A percentile compares a stretch with the other conserved stretches of the same genome.
These are phyloP conservation scores for Xerophyta viscosa DNA, from an alignment of 106 monocot species.

Conservation along the genomic window DNA sequence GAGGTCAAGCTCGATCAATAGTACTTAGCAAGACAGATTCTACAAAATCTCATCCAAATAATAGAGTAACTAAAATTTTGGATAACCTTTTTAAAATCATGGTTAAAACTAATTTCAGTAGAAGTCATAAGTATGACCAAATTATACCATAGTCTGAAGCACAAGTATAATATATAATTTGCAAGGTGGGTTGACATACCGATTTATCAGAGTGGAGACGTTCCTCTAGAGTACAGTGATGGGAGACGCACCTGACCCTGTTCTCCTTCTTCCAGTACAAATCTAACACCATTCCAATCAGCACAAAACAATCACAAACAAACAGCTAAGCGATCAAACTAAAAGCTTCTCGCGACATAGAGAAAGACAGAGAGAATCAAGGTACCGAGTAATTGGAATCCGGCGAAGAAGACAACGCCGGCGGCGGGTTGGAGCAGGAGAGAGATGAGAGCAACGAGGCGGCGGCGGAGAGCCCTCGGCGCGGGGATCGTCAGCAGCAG, in stretches of 20 bases:
- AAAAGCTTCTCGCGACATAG: no score
- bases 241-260: constrained; percentile 46
- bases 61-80: no score
- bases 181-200: constrained; percentile 7
- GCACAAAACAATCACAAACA: not conserved
- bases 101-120: no score
- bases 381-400: constrained; percentile 77
- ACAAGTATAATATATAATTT: no score
- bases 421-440: constrained; percentile 66
- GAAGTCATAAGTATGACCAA: no score
- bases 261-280: constrained; percentile 79
- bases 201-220: constrained; percentile 44
- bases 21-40: no score
- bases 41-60: no score
- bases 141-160: no score
- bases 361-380: no score
- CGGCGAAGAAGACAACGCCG: constrained; percentile 64
- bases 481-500: constrained; percentile 64
- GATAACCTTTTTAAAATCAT: no score
- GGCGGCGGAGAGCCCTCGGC: constrained; percentile 48
- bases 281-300: constrained; percentile 25
- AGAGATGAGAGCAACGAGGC: constrained; percentile 59
- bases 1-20: no score
- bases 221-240: constrained; percentile 51
- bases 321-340: not conserved